phyloP scores from a whole-genome alignment of 441 rosid species.

The Syzygium syzygioides region DNA sequence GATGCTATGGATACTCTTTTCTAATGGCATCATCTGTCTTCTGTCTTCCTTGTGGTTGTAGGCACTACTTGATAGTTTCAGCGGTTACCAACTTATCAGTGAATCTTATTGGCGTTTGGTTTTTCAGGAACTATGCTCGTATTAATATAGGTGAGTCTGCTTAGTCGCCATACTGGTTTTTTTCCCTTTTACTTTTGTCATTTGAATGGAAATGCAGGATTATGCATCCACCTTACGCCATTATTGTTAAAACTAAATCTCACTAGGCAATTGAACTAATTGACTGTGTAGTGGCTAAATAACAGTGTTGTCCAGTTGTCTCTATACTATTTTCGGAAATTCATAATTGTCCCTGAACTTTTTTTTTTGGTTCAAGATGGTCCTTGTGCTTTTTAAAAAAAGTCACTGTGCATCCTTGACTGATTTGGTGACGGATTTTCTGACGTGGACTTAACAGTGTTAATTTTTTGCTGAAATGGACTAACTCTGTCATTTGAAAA shows the following conservation, averaged over 20 bases:
- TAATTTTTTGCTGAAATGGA: background rate
- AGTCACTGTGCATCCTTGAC: background rate
- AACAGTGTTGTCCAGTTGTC: background rate
- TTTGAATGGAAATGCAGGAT: background rate
- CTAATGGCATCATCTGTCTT: background rate
- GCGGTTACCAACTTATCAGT: slow-evolving; percentile 89
- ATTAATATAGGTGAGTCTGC: slow-evolving; percentile 62
- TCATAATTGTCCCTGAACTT: background rate
- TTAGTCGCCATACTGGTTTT: background rate
- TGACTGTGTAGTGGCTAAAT: background rate
- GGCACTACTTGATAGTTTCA: slow-evolving; percentile 96
- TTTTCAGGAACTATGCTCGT: slow-evolving; percentile 95
- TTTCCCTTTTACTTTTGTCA: background rate
- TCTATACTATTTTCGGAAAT: background rate
- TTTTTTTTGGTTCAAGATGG: background rate
- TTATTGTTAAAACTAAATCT: background rate
- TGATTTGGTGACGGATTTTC: background rate
- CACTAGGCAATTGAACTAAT: background rate
- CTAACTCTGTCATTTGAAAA: background rate
- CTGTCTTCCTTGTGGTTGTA: slow-evolving; percentile 22
- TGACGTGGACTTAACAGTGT: background rate
- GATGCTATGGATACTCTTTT: background rate
- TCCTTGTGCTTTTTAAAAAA: background rate
- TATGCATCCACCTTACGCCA: background rate
- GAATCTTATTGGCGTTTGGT: slow-evolving; percentile 94